Evolutionary conservation across 495 filamentous ascomycete genomes (phyloP).

Genomic region (Aspergillus ellipticus): DNA sequence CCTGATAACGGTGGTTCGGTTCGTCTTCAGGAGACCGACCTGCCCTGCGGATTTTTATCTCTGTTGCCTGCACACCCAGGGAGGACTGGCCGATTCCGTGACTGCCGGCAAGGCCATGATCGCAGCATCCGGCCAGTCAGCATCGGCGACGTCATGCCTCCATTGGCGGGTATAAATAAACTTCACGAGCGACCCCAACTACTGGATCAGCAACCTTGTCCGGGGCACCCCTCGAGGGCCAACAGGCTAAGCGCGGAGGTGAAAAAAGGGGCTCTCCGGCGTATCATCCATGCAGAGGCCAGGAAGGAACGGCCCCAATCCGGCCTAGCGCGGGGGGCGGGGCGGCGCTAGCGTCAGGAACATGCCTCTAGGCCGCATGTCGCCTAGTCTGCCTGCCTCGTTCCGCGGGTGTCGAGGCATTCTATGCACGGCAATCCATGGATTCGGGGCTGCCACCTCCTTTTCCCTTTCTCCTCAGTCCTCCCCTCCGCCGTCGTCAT

Average conservation of each 20-base stretch:
- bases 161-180: constrained; percentile 5
- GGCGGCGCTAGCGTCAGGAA: no score
- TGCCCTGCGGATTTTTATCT: background rate
- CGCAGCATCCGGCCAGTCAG: background rate
- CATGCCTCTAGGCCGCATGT: background rate
- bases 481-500: background rate
- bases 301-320: constrained; percentile 2
- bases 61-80: background rate
- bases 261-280: constrained; percentile 8
- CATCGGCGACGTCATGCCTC: background rate
- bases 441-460: constrained; percentile 3
- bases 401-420: constrained; percentile 9
- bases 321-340: constrained; percentile 10
- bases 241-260: background rate
- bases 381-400: constrained; percentile 6
- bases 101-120: background rate
- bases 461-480: background rate
- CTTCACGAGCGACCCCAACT: background rate
- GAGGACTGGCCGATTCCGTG: background rate
- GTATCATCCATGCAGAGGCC: background rate
- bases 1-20: constrained; percentile 3
- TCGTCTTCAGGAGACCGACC: constrained; percentile 1
- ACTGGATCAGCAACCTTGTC: background rate
- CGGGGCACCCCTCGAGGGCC: background rate
- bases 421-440: constrained; percentile 1